Evolutionary conservation across 1,139 yeast species (phyloP).

Genomic region (Trichomonascaceae sp.): DNA sequence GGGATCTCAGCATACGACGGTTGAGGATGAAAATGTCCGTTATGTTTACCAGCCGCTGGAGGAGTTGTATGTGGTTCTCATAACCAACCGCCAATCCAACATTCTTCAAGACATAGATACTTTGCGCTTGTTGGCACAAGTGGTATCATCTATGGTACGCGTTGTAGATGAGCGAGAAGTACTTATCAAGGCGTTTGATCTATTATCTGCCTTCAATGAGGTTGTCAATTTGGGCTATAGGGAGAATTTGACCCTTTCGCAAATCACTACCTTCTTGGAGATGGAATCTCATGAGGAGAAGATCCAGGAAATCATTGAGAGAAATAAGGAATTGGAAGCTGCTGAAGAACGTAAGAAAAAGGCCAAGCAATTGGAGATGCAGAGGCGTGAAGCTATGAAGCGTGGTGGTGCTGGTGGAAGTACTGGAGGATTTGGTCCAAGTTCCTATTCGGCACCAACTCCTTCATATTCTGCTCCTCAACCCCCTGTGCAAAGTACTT

Average conservation of each 20-base stretch:
- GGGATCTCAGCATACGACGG: conserved; percentile 85
- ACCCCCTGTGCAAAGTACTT: conserved; percentile 19
- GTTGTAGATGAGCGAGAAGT: conserved; percentile 76
- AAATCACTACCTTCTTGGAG: conserved; percentile 83
- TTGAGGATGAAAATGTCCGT: conserved; percentile 88
- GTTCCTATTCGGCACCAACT: conserved; percentile 8
- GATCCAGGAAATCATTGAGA: conserved; percentile 94
- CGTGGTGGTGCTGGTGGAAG: conserved; percentile 34
- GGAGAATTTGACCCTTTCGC: conserved; percentile 76
- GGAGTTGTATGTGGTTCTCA: conserved; percentile 83
- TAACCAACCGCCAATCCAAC: conserved; percentile 87
- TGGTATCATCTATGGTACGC: conserved; percentile 70
- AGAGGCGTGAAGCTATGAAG: conserved; percentile 70
- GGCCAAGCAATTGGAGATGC: conserved; percentile 82
- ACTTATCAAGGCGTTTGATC: conserved; percentile 78
- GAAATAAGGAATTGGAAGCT: conserved; percentile 95
- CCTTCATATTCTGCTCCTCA: conserved; percentile 15
- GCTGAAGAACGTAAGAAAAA: conserved; percentile 94
- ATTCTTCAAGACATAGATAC: conserved; percentile 94
- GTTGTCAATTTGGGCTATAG: conserved; percentile 84
- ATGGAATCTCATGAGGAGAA: conserved; percentile 99
- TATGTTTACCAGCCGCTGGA: conserved; percentile 96
- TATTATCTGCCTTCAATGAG: conserved; percentile 90
- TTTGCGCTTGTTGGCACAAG: conserved; percentile 74
- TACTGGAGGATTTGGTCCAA: conserved; percentile 13